Evolutionary conservation across 2,329 filamentous ascomycete species (phyloP), one percentile per base, ranked within the genome.

Genomic region (Periconia sp.): DNA sequence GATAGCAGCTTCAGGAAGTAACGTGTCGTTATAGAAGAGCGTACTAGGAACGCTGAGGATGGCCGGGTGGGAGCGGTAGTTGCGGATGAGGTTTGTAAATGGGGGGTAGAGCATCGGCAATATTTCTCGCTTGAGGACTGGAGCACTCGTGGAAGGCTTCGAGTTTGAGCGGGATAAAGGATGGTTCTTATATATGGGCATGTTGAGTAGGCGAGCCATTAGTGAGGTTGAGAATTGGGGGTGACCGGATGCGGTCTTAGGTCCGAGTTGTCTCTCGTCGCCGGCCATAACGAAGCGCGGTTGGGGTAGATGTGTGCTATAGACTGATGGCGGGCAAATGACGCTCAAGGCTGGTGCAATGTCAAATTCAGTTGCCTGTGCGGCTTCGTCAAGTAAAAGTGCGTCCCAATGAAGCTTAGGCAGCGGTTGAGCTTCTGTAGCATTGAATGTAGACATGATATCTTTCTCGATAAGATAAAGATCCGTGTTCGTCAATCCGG

Each of bases 41-140:
- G 63, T 54, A 21, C 62, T 70, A 2, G 73, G 71, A 4, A 74
- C 61, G 11, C 66, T 64, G 18, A 77, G 62, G 40, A 77, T 76
- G 17, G 73, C 65, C 5, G 71, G 69, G 40, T 77, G 74, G 25
- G 73, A 76, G 40, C 74, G 71, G 54, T 77, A 77, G 52, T 77
- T 76, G 19, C 73, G 66, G 12, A 70, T 68, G 1, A 77, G 59
- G 36, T 76, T 73, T 23, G 68, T 60, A 49, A 77, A 77, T 1
- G 73, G 64, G n/a, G 74, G 70, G 18, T 68, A 66, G 19, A 61
- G 54, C 18, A 75, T 71, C 24, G 72, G 73, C 4, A 72, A 56
- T 65, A 72, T 70, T 7, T 48, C 46, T 29, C 48, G 49, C 16
- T 52, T 61, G 22, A 68, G 50, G 5, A 64, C 54, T n/a, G 59